Percentiles rank a stretch among this genome's conserved stretches.
Evolutionary conservation across 805 yeast genomes (phyloP).

Genomic region (Cyberlindnera maclurae): DNA sequence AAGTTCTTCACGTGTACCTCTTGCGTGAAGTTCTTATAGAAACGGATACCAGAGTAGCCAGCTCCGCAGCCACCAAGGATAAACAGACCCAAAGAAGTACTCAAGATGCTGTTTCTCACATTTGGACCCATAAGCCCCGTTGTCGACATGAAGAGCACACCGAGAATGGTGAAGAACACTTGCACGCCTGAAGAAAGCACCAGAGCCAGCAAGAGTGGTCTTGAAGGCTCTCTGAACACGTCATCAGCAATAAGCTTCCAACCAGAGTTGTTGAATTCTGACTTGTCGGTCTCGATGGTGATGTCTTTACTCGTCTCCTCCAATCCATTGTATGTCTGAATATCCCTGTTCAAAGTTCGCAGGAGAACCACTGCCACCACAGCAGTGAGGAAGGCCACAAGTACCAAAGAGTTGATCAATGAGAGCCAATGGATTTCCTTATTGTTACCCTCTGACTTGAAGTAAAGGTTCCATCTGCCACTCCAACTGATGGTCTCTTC

Average conservation of each 20-base stretch:
- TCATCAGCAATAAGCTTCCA: slow-evolving; percentile 53
- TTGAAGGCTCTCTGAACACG: slow-evolving; percentile 46
- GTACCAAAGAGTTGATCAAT: slow-evolving; percentile 60
- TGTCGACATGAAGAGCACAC: slow-evolving; percentile 52
- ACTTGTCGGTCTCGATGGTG: slow-evolving; percentile 20
- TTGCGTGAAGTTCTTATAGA: slow-evolving; percentile 48
- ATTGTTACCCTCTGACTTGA: slow-evolving; percentile 43
- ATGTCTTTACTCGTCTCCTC: slow-evolving; percentile 21
- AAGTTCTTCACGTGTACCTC: slow-evolving; percentile 13
- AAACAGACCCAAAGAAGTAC: slow-evolving; percentile 53
- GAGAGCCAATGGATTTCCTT: slow-evolving; percentile 72
- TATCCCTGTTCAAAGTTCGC: slow-evolving; percentile 46
- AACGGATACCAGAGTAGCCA: slow-evolving; percentile 62
- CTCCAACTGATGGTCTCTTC: slow-evolving; percentile 59
- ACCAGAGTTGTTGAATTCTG: slow-evolving; percentile 28
- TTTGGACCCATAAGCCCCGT: slow-evolving; percentile 55
- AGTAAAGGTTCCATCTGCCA: slow-evolving; percentile 68
- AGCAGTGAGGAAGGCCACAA: slow-evolving; percentile 53
- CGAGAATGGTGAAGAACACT: slow-evolving; percentile 54
- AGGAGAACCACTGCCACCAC: slow-evolving; percentile 59
- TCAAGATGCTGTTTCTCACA: slow-evolving; percentile 59
- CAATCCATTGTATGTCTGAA: slow-evolving; percentile 29
- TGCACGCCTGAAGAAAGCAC: slow-evolving; percentile 73
- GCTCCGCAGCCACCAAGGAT: slow-evolving; percentile 68
- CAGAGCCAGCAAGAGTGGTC: slow-evolving; percentile 43